Evolutionary conservation across 2,329 filamentous ascomycete species (phyloP), one percentile per base, ranked within the genome.

Genomic region (Aspergillus spinulosporus): DNA sequence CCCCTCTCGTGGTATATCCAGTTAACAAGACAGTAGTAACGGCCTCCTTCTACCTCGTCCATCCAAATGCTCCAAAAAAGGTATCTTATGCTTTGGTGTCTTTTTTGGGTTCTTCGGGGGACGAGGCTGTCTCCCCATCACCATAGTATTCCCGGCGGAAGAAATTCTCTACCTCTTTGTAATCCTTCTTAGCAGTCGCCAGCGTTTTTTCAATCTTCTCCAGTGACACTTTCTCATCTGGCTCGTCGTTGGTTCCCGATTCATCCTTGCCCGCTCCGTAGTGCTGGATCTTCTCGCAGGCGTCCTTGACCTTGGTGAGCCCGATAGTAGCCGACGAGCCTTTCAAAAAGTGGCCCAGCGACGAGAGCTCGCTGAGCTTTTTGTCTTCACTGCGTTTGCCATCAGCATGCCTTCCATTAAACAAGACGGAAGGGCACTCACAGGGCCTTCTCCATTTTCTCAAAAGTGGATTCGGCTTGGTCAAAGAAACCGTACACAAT

Each of bases 281-380:
- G 69, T 96, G 88, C 75, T 99, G 93, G 68, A 99, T 97, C 80
- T 95, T 92, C 77, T 97, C 92, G 78, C 94, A 99, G 60, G 86
- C 88, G 69, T 97, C 92, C 73, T 91, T 90, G 67, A 99, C 88
- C 74, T 95, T 95, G 67, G 84, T 88, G 54, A 97, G 84, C 45
- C 94, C 94, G 52, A 99, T 83, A 3, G 94, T 97, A 39, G 94
- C 93, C 6, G 93, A 97, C 5, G 93, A 97, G 58, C 94, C 94
- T 78, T 99, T 99, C 65, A 99, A 82, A 78, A 96, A 99, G 77
- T 99, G 94, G 42, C 94, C 94, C 32, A 96, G 86, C 52, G 84
- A 82, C 34, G 91, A 96, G 37, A 97, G 84, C 63, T 86, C 79
- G n/a, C 78, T 74, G 56, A 97, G 84, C 58, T 96, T 81, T 68